Base-by-base conservation (phyloP, 352 stramenopile species). In the Pelagophyceae sp. region DNA sequence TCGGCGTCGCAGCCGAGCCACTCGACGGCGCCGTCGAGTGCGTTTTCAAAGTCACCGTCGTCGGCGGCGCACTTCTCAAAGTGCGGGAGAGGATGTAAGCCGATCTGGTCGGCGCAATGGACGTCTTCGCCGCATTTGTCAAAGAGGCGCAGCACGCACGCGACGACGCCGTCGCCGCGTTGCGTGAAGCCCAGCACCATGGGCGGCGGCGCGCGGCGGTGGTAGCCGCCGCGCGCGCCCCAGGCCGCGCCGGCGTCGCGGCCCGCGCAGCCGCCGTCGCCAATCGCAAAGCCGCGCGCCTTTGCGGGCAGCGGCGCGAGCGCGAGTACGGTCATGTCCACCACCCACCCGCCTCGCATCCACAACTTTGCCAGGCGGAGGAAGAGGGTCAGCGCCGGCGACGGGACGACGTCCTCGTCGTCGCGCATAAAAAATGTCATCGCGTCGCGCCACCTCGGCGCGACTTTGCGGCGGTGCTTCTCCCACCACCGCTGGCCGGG, bases 331-430 rank as follows among this genome's bases (percentile, higher is more conserved):
- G 15, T 71, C 29, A 71, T 15, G 31, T 71, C 61, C 5, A 38
- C 25, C 3, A 27, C 11, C 29, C 17, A 6, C n/a, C 61, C 61
- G 25, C 61, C 61, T 27, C 5, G n/a, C 33, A 1, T 35, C 61
- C 61, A 71, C n/a, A 71, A 15, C 15, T 31, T 37, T 6, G 17
- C 15, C 3, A 37, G 3, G 15, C 61, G 61, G 29, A 71, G 61
- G 31, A 71, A 71, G 33, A 71, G n/a, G n/a, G 61, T 38, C 15
- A 38, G 15, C 33, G n/a, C 11, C 1, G 15, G 1, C 61, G 61
- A 19, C n/a, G 61, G 61, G 15, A 71, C 29, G 29, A 71, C 61
- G 61, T 71, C 61, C 15, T 1, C 61, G n/a, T 71, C n/a, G 61
- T 71, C 61, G 61, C 61, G 61, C 29, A 6, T 19, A 29, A 38